These are phyloP conservation scores for Remersonia thermophila DNA, from an alignment of 2,329 filamentous ascomycete genomes.

Conservation along the genomic window DNA sequence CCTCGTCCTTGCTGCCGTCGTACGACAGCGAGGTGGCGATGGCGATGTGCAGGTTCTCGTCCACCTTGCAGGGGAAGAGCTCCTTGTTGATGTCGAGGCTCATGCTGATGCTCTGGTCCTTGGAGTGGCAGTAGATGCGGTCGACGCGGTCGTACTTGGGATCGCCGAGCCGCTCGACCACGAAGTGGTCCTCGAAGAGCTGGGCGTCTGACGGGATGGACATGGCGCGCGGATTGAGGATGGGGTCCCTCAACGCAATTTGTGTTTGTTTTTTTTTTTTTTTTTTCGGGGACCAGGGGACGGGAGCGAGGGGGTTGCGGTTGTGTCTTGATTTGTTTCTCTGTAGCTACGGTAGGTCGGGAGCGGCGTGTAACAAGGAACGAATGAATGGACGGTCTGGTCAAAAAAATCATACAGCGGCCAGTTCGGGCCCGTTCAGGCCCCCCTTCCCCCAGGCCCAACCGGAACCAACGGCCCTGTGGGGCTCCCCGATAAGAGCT, in stretches of 20 bases:
- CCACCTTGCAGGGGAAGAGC: constrained; percentile 64
- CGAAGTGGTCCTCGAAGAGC: constrained; percentile 89
- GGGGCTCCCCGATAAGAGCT: constrained; percentile 3
- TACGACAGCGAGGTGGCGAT: constrained; percentile 76
- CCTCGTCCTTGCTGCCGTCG: constrained; percentile 70
- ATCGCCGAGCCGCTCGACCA: constrained; percentile 63
- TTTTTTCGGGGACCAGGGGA: neutral
- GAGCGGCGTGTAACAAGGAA: too few species aligned
- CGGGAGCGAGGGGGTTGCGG: neutral
- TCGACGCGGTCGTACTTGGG: constrained; percentile 93
- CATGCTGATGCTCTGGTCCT: constrained; percentile 44
- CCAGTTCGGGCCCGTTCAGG: neutral
- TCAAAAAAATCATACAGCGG: constrained; percentile 9
- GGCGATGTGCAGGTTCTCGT: constrained; percentile 68
- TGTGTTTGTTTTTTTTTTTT: too few species aligned
- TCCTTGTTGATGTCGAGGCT: constrained; percentile 90
- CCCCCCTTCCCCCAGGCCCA: constrained; percentile 3
- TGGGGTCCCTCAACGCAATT: neutral
- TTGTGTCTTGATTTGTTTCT: neutral
- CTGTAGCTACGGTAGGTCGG: too few species aligned
- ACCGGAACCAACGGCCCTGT: too few species aligned
- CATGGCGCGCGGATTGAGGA: constrained; percentile 22
- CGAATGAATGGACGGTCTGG: neutral
- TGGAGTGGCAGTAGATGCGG: constrained; percentile 65
- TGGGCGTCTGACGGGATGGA: constrained; percentile 66